phyloP scores from a whole-genome alignment of 2,329 filamentous ascomycete species.

The Phialophora macrospora region DNA sequence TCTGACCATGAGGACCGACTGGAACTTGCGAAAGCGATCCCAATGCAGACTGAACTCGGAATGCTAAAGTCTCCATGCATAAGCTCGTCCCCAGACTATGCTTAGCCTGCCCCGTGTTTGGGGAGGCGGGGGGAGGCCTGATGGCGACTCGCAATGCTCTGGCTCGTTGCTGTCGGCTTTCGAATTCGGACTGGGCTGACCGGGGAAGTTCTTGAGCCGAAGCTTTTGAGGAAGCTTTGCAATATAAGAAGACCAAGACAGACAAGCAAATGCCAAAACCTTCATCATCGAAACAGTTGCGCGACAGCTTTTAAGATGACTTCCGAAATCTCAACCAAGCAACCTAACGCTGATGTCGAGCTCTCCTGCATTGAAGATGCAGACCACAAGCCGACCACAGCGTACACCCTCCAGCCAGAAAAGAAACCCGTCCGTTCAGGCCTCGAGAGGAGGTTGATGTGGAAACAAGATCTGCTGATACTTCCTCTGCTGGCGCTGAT shows the following conservation, averaged over 20 bases:
- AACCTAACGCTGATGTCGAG: neutral
- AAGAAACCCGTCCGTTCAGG: neutral
- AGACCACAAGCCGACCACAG: neutral
- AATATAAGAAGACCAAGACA: constrained; percentile 3
- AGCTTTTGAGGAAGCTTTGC: neutral
- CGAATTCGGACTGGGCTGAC: neutral
- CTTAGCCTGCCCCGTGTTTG: neutral
- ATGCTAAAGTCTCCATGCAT: neutral
- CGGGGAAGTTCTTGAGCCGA: neutral
- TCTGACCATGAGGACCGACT: neutral
- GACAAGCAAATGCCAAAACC: neutral
- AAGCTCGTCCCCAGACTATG: neutral
- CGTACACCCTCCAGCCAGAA: constrained; percentile 5
- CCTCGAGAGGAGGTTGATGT: constrained; percentile 4
- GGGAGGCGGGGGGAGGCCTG: neutral
- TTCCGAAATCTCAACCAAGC: neutral
- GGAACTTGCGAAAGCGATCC: neutral
- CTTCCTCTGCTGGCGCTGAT: constrained; percentile 11
- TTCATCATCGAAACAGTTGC: neutral
- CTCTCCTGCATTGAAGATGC: constrained; percentile 8
- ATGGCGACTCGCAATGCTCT: constrained; percentile 5
- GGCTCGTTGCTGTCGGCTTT: neutral
- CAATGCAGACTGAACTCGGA: neutral
- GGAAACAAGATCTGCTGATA: constrained; percentile 9
- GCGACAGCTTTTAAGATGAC: neutral